These are phyloP conservation scores for Misopates orontium DNA, from an alignment of 257 asterid genomes.

Conservation along the genomic window DNA sequence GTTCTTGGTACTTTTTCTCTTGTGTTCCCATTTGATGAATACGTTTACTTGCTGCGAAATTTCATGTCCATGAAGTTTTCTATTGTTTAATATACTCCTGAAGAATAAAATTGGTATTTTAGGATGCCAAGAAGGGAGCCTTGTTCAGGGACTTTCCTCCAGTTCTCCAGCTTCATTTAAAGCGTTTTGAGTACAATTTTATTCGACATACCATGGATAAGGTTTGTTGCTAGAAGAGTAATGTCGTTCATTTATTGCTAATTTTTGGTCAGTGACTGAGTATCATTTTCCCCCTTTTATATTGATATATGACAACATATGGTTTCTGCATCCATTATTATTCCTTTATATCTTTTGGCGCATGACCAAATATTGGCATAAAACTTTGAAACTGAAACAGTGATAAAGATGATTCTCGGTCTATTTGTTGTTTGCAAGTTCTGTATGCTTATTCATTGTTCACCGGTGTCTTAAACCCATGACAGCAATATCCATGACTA, in stretches of 20 bases:
- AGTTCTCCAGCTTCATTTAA: slow-evolving; percentile 96
- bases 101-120: slow-evolving; percentile 34
- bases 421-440: slow-evolving; percentile 4
- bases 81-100: slow-evolving; percentile 21
- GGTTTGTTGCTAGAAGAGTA: slow-evolving; percentile 47
- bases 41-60: slow-evolving; percentile 21
- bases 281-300: neutral
- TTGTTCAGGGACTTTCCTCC: slow-evolving; percentile 97
- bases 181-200: slow-evolving; percentile 95
- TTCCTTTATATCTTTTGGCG: slow-evolving; percentile 3
- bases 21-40: slow-evolving; percentile 26
- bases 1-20: slow-evolving; percentile 14
- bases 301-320: neutral
- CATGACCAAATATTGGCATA: slow-evolving; percentile 19
- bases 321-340: slow-evolving; percentile 5
- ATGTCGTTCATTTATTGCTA: slow-evolving; percentile 13
- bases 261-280: slow-evolving; percentile 14
- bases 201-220: slow-evolving; percentile 95
- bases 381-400: slow-evolving; percentile 11
- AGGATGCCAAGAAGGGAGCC: slow-evolving; percentile 99
- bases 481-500: neutral
- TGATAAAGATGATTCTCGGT: neutral
- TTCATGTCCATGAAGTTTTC: slow-evolving; percentile 8
- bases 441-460: slow-evolving; percentile 1
- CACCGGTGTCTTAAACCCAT: neutral